Conservation (phyloP, 2,329 filamentous ascomycete species). For the Alternaria viburni region DNA sequence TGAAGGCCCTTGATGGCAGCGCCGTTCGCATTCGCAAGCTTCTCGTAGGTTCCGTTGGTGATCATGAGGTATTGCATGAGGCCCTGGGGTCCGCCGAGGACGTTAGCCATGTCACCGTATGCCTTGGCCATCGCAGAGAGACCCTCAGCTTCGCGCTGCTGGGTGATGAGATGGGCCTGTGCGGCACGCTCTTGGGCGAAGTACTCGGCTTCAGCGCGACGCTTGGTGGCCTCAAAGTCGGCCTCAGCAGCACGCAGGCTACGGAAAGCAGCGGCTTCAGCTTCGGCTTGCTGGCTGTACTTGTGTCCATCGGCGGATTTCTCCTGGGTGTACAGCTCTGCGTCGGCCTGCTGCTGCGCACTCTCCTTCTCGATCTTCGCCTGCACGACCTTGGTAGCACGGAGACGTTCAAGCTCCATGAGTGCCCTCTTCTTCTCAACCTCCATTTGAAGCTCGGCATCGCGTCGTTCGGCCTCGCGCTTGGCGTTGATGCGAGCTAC, state of each 20-base stretch:
- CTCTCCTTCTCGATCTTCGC: constrained; percentile 73
- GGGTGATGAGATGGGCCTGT: constrained; percentile 64
- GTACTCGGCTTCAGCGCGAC: constrained; percentile 49
- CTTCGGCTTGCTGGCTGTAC: constrained; percentile 67
- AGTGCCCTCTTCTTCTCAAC: constrained; percentile 79
- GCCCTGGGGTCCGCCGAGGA: constrained; percentile 78
- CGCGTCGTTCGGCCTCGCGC: constrained; percentile 74
- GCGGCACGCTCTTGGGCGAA: constrained; percentile 59
- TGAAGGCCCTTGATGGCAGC: constrained; percentile 75
- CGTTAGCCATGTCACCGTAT: constrained; percentile 73
- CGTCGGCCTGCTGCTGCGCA: constrained; percentile 72
- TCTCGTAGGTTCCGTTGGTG: constrained; percentile 78
- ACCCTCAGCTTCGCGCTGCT: constrained; percentile 78
- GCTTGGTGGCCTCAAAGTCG: constrained; percentile 51
- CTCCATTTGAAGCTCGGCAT: constrained; percentile 79
- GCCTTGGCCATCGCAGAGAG: constrained; percentile 78
- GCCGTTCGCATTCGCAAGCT: constrained; percentile 79
- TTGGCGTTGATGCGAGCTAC: constrained; percentile 76
- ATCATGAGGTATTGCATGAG: constrained; percentile 89
- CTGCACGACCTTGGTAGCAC: constrained; percentile 79
- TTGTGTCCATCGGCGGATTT: constrained; percentile 58
- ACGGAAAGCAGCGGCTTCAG: constrained; percentile 61
- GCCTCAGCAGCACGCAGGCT: constrained; percentile 52
- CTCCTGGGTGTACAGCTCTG: constrained; percentile 56
- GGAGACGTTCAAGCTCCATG: constrained; percentile 80